Evolutionary conservation across 345 rosid genomes (phyloP), one percentile per base, ranked within the genome.

Genomic region (Microcos paniculata): DNA sequence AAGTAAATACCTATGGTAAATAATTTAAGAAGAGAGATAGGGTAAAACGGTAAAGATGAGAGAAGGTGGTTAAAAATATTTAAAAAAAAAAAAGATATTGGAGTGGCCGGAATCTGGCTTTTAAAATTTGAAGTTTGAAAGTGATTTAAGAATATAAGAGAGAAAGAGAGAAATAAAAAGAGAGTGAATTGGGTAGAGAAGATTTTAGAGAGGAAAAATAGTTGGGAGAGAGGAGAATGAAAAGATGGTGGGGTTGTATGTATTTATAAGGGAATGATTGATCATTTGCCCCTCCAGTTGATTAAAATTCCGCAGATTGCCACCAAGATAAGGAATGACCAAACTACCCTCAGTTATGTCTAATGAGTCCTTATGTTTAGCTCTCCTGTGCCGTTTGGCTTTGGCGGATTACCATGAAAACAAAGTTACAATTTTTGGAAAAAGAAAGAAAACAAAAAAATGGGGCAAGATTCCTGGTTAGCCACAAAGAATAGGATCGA

Each of bases 221-320:
- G 10, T 6, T 1, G 5, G 14, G 1, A 14, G 4, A 3, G 10
- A 24, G 65, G 52, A 31, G 51, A 62, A 0, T 15, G 75, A 19
- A 7, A 76, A 26, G 9, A 0, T 0, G 10, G 79, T 21, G 31
- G 70, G 53, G 35, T 57, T 79, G 77, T 18, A 51, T 4, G 18
- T 35, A 86, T 88, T 68, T 88, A 88, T 88, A 88, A 84, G 43
- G 71, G 38, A 23, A 0, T 6, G 26, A 1, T 8, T 2, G 0
- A 43, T 15, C 45, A 38, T 75, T 68, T 71, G 30, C 85, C 87
- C 89, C 74, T 38, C 0, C 0, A 0, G 23, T 35, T 16, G 0
- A 0, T 0, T 0, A 2, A 1, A 75, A 70, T 79, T 81, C 81
- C 82, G 19, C 1, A 9, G 31, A 1, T 7, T 75, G 56, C 90